Evolutionary conservation across 2,329 filamentous ascomycete species (phyloP), one percentile per base, ranked within the genome.

Genomic region (Ascocoryne sarcoides): DNA sequence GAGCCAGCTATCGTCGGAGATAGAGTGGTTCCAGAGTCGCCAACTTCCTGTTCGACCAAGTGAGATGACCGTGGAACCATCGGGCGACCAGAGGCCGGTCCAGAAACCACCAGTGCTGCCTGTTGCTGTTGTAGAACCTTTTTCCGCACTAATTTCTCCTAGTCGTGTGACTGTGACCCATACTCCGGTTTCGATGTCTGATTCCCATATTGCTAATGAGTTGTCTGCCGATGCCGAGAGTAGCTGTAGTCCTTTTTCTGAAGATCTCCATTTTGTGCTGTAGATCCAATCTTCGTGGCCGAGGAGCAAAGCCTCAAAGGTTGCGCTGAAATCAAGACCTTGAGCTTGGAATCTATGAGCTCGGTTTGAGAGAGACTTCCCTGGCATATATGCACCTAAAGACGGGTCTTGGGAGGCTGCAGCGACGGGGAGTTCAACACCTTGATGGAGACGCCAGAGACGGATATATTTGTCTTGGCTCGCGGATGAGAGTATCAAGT

Each of bases 221-320:
- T 95, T 96, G 59, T 98, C 92, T 3, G 92, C 92, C 3, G 92
- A 96, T 0, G 90, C 82, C 2, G 90, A 89, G 3, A 98, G 74
- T 7, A 95, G 74, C 51, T 84, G 85, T 10, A 84, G 68, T 44
- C 71, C 76, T 14, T 47, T 43, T 2, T 44, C 46, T 4, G 42
- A 32, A 7, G 40, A 28, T 59, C 64, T 36, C 61, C 63, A 43
- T 67, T 64, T 10, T 2, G 85, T 81, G 41, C 84, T 93, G 62
- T 95, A 96, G 42, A 98, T 90, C 92, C 92, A 98, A 57, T 98
- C 92, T 59, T 98, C 92, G 57, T 98, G 92, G 7, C 92, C 92
- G 2, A 98, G 75, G 4, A 98, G 73, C 2, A 98, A 69, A 1
- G 92, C 92, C 61, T 98, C 92, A 51, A 98, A 96, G 0, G 88